Base-by-base conservation (phyloP, 768 basidiomycete genomes). In the Gloeophyllum trabeum region DNA sequence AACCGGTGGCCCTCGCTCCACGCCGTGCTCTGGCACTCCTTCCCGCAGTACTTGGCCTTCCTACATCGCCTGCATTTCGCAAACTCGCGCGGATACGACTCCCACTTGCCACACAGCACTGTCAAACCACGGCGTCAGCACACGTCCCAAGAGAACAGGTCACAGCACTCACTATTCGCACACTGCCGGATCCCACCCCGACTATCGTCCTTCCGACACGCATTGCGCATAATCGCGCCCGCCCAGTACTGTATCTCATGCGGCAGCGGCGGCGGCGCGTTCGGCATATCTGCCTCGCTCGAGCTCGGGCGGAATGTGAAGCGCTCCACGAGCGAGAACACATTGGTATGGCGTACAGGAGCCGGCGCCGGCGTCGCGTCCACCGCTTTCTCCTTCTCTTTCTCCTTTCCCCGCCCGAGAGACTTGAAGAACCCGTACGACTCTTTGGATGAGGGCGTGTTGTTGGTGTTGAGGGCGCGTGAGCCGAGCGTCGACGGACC, bases 201-300 rank as follows among this genome's bases (percentile, higher is more conserved):
- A 39, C 71, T 78, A 48, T 98, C 94, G 52, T 98, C 96, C 66
- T 99, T 98, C 57, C 94, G 69, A 63, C 96, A 99, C 10, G 96
- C 96, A 59, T 99, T 99, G 41, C 96, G 75, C 96, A 98, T 99
- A 54, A 98, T 96, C n/a, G 97, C 94, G 2, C 92, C 91, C 0
- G 94, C 96, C 96, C 96, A 98, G 53, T 97, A 96, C 61, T 96
- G 90, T 19, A 99, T 94, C 58, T 98, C 94, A 6, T 72, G 67
- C 0, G 92, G 90, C 5, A 92, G 63, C 38, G 77, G 70, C 3
- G 83, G 81, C 4, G 62, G 80, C 0, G 79, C 76, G 42, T 76
- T 77, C 4, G 75, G 75, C 41, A 81, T 64, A 47, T 81, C 78
- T 16, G 73, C 74, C 54, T 93, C 91, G 1, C 79, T 75, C 6